Evolutionary conservation across 805 yeast genomes (phyloP).

Genomic region (Cyberlindnera petersonii): DNA sequence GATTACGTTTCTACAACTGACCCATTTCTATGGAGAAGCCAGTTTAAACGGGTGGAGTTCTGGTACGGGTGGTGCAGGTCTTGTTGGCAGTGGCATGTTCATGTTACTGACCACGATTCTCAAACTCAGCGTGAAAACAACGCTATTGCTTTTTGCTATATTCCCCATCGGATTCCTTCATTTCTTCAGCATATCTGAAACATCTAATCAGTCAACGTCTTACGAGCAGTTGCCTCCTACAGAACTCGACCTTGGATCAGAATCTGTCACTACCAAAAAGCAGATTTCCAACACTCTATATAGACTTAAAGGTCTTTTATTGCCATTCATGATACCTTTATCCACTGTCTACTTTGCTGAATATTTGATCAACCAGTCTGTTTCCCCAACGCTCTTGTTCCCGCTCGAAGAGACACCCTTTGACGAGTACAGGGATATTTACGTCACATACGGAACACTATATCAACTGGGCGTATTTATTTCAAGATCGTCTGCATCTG

Average conservation of each 20-base stretch:
- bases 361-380: conserved; percentile 86
- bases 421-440: conserved; percentile 69
- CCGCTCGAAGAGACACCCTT: conserved; percentile 72
- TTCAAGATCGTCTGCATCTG: conserved; percentile 77
- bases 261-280: neutral
- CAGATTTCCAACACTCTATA: conserved; percentile 6
- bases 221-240: neutral
- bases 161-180: conserved; percentile 51
- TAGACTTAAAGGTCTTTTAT: conserved; percentile 40
- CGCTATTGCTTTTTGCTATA: conserved; percentile 55
- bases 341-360: conserved; percentile 81
- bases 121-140: conserved; percentile 46
- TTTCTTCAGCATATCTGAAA: conserved; percentile 29
- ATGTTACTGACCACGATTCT: conserved; percentile 69
- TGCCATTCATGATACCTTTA: conserved; percentile 80
- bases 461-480: conserved; percentile 92
- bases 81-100: conserved; percentile 73
- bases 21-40: conserved; percentile 63
- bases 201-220: conserved; percentile 6
- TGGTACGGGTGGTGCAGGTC: conserved; percentile 96
- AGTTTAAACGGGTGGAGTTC: conserved; percentile 84
- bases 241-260: neutral
- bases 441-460: conserved; percentile 85
- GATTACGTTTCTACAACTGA: conserved; percentile 78
- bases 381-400: conserved; percentile 82